A percentile compares a stretch with the other conserved stretches of the same genome.
Conservation (phyloP, 1,139 yeast genomes). For the Yamadazyma oceani region DNA sequence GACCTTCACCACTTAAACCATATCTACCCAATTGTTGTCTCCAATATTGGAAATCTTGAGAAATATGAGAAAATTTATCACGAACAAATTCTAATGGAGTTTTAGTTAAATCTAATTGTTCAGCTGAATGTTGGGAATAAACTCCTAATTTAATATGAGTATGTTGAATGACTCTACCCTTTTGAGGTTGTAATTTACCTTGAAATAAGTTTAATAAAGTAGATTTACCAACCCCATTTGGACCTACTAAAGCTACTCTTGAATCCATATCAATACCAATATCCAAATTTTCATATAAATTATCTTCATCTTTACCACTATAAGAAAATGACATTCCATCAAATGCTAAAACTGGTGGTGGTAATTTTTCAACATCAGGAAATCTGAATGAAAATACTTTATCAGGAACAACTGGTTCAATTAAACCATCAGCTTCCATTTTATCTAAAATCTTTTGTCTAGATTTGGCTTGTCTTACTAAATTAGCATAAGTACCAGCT, state of each 20-base stretch:
- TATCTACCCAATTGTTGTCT: constrained; percentile 97
- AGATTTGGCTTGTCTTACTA: constrained; percentile 98
- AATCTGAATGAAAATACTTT: constrained; percentile 91
- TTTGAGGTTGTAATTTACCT: constrained; percentile 84
- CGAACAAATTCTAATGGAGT: constrained; percentile 96
- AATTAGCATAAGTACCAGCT: constrained; percentile 99
- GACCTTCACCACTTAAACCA: constrained; percentile 98
- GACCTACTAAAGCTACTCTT: constrained; percentile 96
- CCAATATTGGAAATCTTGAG: constrained; percentile 99
- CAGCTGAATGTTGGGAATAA: constrained; percentile 98
- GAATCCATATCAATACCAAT: constrained; percentile 99
- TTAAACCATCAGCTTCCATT: constrained; percentile 99
- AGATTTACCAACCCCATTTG: constrained; percentile 99
- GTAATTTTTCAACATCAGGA: constrained; percentile 95
- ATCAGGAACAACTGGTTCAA: constrained; percentile 90
- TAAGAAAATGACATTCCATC: constrained; percentile 93
- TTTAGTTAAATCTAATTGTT: constrained; percentile 93
- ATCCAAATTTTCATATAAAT: constrained; percentile 85
- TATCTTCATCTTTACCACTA: constrained; percentile 83
- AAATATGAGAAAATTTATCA: constrained; percentile 82
- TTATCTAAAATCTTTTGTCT: constrained; percentile 98
- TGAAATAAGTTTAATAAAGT: constrained; percentile 95
- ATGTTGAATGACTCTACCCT: constrained; percentile 95
- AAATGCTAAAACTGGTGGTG: constrained; percentile 97
- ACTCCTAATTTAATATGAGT: constrained; percentile 98